Percentiles rank a stretch among this genome's conserved stretches.
phyloP scores from a whole-genome alignment of 2,329 filamentous ascomycete genomes.

The Colletotrichum coccodes region DNA sequence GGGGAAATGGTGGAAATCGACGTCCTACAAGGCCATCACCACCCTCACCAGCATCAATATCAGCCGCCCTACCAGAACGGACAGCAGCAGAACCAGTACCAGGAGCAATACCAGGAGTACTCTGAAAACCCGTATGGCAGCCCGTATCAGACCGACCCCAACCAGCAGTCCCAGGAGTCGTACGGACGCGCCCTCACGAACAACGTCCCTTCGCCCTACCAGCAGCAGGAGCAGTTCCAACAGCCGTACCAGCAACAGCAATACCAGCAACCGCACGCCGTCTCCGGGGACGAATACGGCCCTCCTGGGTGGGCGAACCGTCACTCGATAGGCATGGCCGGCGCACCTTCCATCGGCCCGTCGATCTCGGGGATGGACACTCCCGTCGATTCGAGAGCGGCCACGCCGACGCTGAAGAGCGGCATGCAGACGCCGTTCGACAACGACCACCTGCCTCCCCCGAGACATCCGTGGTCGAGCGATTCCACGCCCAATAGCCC shows the following conservation, averaged over 20 bases:
- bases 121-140: constrained; percentile 34
- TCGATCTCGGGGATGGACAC: constrained; percentile 34
- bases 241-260: constrained; percentile 4
- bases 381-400: constrained; percentile 37
- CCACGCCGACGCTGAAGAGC: constrained; percentile 42
- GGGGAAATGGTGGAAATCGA: constrained; percentile 49
- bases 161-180: constrained; percentile 36
- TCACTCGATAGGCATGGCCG: constrained; percentile 29
- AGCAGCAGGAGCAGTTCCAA: constrained; percentile 21
- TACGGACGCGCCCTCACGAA: constrained; percentile 28
- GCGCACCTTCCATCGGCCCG: constrained; percentile 26
- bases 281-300: constrained; percentile 28
- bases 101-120: constrained; percentile 36
- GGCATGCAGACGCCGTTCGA: constrained; percentile 40
- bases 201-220: constrained; percentile 21
- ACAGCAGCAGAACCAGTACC: constrained; percentile 6
- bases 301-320: constrained; percentile 32
- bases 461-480: constrained; percentile 28
- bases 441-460: constrained; percentile 29
- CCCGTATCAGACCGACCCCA: constrained; percentile 38
- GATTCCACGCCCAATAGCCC: constrained; percentile 37
- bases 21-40: constrained; percentile 37
- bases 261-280: constrained; percentile 6
- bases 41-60: constrained; percentile 30
- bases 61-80: constrained; percentile 26